Evolutionary conservation across 2,329 filamentous ascomycete genomes (phyloP).

Genomic region (Penicillium thymicola): DNA sequence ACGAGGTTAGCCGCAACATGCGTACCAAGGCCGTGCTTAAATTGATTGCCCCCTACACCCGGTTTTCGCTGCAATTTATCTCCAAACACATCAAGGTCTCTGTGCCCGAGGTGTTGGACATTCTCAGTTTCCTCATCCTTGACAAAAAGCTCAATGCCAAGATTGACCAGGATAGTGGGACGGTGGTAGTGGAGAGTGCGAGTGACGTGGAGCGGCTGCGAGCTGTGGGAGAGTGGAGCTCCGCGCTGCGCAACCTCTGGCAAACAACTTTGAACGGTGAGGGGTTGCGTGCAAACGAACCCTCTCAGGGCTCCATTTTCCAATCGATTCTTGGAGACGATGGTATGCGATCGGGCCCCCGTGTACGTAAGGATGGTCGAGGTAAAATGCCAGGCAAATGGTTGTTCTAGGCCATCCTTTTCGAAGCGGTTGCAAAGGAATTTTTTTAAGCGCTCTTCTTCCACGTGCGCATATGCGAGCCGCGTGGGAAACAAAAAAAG

Average conservation of each 20-base stretch:
- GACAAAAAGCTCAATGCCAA: conserved; percentile 82
- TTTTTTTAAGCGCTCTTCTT: conserved; percentile 1
- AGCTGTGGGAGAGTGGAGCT: conserved; percentile 70
- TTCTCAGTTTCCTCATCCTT: conserved; percentile 89
- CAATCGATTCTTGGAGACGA: conserved; percentile 35
- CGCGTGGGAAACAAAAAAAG: not conserved
- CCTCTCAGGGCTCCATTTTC: conserved; percentile 29
- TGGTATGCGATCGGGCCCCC: conserved; percentile 23
- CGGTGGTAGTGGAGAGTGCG: conserved; percentile 72
- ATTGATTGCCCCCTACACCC: conserved; percentile 89
- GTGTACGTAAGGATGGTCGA: conserved; percentile 21
- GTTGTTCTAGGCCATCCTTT: not conserved
- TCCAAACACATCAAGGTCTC: conserved; percentile 84
- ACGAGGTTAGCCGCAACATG: conserved; percentile 97
- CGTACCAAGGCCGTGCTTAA: conserved; percentile 92
- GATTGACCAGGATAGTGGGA: conserved; percentile 84
- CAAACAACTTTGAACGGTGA: conserved; percentile 70
- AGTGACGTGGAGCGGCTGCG: conserved; percentile 67
- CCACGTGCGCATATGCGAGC: conserved; percentile 14
- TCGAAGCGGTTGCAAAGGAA: not conserved
- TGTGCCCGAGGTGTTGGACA: conserved; percentile 84
- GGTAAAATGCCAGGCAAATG: not conserved
- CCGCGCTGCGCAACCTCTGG: conserved; percentile 67
- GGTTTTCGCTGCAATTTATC: conserved; percentile 85
- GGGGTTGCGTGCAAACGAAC: conserved; percentile 53